phyloP scores from a whole-genome alignment of 805 yeast genomes.

The Myxozyma sirexii region DNA sequence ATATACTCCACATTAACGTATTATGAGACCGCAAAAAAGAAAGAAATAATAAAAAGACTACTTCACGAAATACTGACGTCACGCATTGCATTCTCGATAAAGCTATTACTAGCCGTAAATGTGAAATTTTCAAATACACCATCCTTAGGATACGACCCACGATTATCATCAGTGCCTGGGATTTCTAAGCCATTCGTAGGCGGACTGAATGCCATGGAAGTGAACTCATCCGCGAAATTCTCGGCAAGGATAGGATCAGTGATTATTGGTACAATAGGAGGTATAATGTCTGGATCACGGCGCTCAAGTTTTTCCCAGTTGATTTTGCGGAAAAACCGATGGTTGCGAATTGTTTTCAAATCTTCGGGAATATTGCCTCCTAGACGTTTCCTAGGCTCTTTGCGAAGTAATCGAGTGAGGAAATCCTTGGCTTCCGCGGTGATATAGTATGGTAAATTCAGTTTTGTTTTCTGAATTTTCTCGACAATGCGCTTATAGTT shows the following conservation, averaged over 20 bases:
- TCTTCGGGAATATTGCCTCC: conserved; percentile 54
- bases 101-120: conserved; percentile 31
- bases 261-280: conserved; percentile 82
- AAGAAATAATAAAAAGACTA: not conserved
- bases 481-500: conserved; percentile 75
- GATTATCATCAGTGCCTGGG: conserved; percentile 2
- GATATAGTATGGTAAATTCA: conserved; percentile 72
- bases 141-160: conserved; percentile 3
- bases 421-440: conserved; percentile 81
- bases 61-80: not conserved
- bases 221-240: conserved; percentile 79
- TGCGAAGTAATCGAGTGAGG: conserved; percentile 63
- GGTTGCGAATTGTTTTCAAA: conserved; percentile 58
- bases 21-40: not conserved
- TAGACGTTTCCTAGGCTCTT: conserved; percentile 67
- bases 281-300: conserved; percentile 54
- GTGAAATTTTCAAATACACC: conserved; percentile 28
- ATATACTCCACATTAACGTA: not conserved
- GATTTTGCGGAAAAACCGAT: conserved; percentile 74
- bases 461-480: conserved; percentile 66
- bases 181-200: conserved; percentile 27
- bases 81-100: conserved; percentile 29
- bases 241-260: conserved; percentile 83
- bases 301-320: conserved; percentile 64
- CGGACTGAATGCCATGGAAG: conserved; percentile 54